Percentiles rank a stretch among this genome's conserved stretches.
phyloP scores from a whole-genome alignment of 73 alveolate species.

The Paramecium sonneborni region DNA sequence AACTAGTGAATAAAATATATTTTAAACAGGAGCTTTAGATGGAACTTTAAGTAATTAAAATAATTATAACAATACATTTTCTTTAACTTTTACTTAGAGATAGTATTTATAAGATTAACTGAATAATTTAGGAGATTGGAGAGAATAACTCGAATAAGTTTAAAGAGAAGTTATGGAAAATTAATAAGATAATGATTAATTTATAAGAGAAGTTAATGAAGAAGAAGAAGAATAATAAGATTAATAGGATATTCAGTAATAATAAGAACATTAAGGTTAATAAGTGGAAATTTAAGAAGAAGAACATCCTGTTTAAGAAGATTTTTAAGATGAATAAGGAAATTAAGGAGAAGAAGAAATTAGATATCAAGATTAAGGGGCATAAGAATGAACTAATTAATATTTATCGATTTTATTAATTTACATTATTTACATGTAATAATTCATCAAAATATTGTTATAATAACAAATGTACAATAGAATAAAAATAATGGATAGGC shows the following conservation, averaged over 20 bases:
- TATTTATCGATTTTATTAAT: not conserved
- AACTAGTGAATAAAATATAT: not conserved
- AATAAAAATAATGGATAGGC: conserved; percentile 48
- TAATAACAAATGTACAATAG: conserved; percentile 53
- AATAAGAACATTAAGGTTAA: conserved; percentile 7
- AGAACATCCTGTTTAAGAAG: not conserved
- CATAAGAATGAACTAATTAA: conserved; percentile 18
- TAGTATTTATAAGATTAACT: not conserved
- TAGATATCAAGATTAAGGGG: conserved; percentile 35
- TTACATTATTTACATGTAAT: not conserved
- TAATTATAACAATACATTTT: not conserved
- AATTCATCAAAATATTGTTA: conserved; percentile 15
- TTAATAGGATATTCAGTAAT: not conserved
- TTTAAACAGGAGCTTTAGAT: conserved; percentile 35
- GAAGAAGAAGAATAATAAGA: conserved; percentile 20
- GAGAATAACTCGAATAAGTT: not conserved
- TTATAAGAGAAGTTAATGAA: conserved; percentile 32
- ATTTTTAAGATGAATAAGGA: conserved; percentile 44
- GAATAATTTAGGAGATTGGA: conserved; percentile 21
- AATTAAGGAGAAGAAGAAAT: conserved; percentile 43
- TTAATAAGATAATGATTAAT: conserved; percentile 18
- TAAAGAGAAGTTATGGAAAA: not conserved
- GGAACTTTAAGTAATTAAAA: not conserved
- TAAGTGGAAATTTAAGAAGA: not conserved
- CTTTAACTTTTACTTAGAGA: not conserved